Conservation (phyloP, 2,329 filamentous ascomycete genomes). For the Calonectria multiphialidica region DNA sequence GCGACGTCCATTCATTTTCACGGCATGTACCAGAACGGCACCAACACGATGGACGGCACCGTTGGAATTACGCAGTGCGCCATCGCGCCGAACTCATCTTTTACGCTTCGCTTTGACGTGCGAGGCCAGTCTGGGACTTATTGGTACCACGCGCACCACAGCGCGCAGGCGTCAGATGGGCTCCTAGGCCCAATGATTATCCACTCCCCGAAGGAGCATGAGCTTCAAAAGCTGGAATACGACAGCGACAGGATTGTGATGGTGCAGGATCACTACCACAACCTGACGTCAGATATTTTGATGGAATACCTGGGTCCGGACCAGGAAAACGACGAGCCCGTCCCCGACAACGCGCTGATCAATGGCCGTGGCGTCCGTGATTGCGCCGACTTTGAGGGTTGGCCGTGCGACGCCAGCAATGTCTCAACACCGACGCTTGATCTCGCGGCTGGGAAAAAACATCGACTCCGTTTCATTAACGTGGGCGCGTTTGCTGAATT, state of each 20-base stretch:
- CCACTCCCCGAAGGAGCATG: slow-evolving; percentile 63
- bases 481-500: slow-evolving; percentile 79
- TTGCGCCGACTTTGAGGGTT: slow-evolving; percentile 50
- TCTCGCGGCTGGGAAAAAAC: slow-evolving; percentile 66
- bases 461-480: slow-evolving; percentile 77
- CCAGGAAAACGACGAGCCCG: slow-evolving; percentile 71
- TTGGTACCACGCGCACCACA: slow-evolving; percentile 76
- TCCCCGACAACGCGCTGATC: slow-evolving; percentile 74
- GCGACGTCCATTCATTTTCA: slow-evolving; percentile 81
- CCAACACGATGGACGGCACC: slow-evolving; percentile 80
- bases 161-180: slow-evolving; percentile 76
- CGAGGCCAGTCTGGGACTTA: slow-evolving; percentile 61
- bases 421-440: slow-evolving; percentile 55
- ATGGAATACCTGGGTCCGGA: slow-evolving; percentile 67
- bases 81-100: slow-evolving; percentile 71
- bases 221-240: slow-evolving; percentile 44
- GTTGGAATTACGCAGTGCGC: slow-evolving; percentile 76
- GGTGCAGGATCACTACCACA: slow-evolving; percentile 81
- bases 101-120: slow-evolving; percentile 78
- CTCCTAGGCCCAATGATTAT: slow-evolving; percentile 76
- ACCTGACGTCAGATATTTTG: slow-evolving; percentile 62
- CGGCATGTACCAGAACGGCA: slow-evolving; percentile 82
- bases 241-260: slow-evolving; percentile 70
- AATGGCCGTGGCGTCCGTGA: slow-evolving; percentile 62
- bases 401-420: slow-evolving; percentile 59